Percentiles rank a stretch among this genome's conserved stretches.
Conservation (phyloP, 805 yeast genomes). For the Candida manassasensis region DNA sequence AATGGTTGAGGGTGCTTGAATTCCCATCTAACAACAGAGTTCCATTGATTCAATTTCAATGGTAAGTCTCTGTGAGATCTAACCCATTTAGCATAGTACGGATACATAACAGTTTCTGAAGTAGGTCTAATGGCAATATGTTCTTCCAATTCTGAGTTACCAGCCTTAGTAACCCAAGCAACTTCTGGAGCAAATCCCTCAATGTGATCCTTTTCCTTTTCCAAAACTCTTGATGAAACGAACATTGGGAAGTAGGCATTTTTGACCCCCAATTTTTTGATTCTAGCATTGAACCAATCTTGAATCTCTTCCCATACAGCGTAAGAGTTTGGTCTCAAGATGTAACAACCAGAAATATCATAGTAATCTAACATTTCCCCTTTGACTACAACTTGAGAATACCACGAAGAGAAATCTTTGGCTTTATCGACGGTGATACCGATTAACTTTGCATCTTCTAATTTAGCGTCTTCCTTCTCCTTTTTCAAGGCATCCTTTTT, state of each 20-base stretch:
- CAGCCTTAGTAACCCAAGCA: slow-evolving; percentile 99
- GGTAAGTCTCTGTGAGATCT: slow-evolving; percentile 98
- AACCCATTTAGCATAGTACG: slow-evolving; percentile 98
- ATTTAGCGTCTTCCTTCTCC: slow-evolving; percentile 46
- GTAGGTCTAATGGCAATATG: slow-evolving; percentile 99
- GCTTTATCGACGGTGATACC: slow-evolving; percentile 95
- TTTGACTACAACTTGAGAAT: slow-evolving; percentile 91
- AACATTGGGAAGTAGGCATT: slow-evolving; percentile 99
- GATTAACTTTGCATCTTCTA: slow-evolving; percentile 83
- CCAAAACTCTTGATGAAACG: slow-evolving; percentile 86
- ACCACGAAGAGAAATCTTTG: slow-evolving; percentile 94
- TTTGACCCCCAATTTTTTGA: slow-evolving; percentile 85
- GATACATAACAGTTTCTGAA: slow-evolving; percentile 99
- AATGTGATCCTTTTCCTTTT: slow-evolving; percentile 96
- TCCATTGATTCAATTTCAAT: slow-evolving; percentile 96
- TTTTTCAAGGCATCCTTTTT: slow-evolving; percentile 28
- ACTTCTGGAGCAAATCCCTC: slow-evolving; percentile 99
- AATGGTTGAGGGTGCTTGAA: slow-evolving; percentile 99
- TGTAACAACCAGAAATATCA: slow-evolving; percentile 98
- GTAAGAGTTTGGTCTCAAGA: slow-evolving; percentile 93
- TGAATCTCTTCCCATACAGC: slow-evolving; percentile 93
- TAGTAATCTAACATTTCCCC: slow-evolving; percentile 98
- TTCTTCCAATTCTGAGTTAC: slow-evolving; percentile 89
- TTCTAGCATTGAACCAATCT: slow-evolving; percentile 72
- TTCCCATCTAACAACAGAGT: slow-evolving; percentile 99